These are phyloP conservation scores for Saccharomyces hybrid DNA, from an alignment of 1,139 yeast genomes.

Conservation along the genomic window DNA sequence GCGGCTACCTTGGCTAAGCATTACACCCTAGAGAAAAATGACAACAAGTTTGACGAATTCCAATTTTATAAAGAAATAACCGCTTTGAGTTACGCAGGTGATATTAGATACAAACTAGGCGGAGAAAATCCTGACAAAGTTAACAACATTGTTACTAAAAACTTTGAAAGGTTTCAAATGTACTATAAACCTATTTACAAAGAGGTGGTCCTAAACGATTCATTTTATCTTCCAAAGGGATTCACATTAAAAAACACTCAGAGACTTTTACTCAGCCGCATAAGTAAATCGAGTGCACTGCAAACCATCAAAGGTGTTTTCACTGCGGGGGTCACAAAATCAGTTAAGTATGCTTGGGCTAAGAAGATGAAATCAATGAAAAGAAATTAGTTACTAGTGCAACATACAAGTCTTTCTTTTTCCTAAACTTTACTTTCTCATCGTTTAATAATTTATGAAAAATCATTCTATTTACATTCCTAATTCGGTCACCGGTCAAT, in stretches of 20 bases:
- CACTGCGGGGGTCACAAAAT: conserved; percentile 76
- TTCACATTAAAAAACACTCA: conserved; percentile 33
- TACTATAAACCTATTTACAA: conserved; percentile 63
- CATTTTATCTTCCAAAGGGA: conserved; percentile 34
- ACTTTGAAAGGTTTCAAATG: conserved; percentile 56
- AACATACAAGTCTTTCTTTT: not conserved
- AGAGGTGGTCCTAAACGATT: conserved; percentile 35
- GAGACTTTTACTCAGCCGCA: conserved; percentile 48
- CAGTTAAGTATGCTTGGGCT: conserved; percentile 70
- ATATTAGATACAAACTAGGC: conserved; percentile 39
- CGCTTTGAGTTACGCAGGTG: conserved; percentile 72
- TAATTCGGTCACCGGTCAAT: not conserved
- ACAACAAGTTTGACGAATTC: conserved; percentile 47
- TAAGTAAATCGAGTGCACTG: conserved; percentile 57
- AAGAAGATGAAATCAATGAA: conserved; percentile 39
- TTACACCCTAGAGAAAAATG: conserved; percentile 39
- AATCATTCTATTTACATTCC: not conserved
- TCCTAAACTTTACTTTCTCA: not conserved
- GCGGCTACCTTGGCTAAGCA: conserved; percentile 69
- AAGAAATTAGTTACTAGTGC: not conserved
- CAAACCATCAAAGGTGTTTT: conserved; percentile 80
- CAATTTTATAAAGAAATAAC: conserved; percentile 74
- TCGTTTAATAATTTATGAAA: not conserved
- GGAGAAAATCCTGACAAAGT: conserved; percentile 92
- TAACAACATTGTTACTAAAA: conserved; percentile 74